Evolutionary conservation across 1,284 basidiomycete genomes (phyloP).

Genomic region (Clitocybe nebularis): DNA sequence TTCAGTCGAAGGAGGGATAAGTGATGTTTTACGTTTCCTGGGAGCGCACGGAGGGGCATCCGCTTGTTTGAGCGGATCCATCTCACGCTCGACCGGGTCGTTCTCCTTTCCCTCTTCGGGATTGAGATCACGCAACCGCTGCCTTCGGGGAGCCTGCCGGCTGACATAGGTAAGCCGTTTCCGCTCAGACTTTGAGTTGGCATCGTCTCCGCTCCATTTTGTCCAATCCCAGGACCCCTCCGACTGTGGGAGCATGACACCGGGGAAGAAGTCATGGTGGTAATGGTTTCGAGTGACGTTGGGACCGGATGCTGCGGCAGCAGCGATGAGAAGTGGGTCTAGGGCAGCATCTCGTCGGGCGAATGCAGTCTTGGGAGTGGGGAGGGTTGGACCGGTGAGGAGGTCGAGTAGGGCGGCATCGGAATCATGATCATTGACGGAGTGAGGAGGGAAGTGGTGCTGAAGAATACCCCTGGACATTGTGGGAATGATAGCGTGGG

Average conservation of each 20-base stretch:
- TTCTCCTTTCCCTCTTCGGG: constrained; percentile 35
- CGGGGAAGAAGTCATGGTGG: constrained; percentile 67
- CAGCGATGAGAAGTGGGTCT: constrained; percentile 71
- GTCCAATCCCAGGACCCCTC: constrained; percentile 58
- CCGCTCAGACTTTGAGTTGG: constrained; percentile 32
- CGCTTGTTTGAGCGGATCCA: constrained; percentile 25
- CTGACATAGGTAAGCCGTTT: constrained; percentile 59
- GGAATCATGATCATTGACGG: constrained; percentile 21
- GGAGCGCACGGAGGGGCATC: constrained; percentile 28
- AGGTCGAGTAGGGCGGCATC: constrained; percentile 49
- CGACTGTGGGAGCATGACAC: constrained; percentile 44
- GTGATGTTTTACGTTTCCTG: constrained; percentile 34
- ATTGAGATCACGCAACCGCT: constrained; percentile 37
- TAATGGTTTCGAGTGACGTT: constrained; percentile 77
- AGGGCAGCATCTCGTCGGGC: constrained; percentile 61
- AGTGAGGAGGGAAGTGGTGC: constrained; percentile 10
- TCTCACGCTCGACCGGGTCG: constrained; percentile 25
- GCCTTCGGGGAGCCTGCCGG: constrained; percentile 65
- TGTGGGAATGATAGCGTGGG: constrained; percentile 11
- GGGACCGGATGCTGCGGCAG: constrained; percentile 64
- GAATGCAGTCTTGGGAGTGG: constrained; percentile 36
- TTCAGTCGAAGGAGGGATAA: constrained; percentile 22
- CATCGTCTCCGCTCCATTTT: constrained; percentile 43
- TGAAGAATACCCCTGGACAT: constrained; percentile 23
- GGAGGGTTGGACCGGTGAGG: constrained; percentile 44